A percentile compares a stretch with the other conserved stretches of the same genome.
Conservation (phyloP, 164 flowering plant species). For the Akebia trifoliata region DNA sequence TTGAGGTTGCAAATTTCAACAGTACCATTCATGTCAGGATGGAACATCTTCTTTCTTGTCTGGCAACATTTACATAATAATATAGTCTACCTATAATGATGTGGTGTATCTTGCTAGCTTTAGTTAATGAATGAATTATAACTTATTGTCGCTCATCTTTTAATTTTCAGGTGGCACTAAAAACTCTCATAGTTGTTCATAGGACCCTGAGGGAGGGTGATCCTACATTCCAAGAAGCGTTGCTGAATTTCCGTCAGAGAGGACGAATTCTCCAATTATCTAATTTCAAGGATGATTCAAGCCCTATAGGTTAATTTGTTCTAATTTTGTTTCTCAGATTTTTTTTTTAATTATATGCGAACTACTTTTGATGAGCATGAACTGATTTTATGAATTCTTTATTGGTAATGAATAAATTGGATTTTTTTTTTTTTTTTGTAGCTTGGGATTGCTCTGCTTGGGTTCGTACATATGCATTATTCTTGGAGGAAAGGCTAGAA, state of each 20-base stretch:
- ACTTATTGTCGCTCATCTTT: too few relatives aligned
- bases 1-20: too few relatives aligned
- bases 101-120: too few relatives aligned
- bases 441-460: constrained; percentile 99
- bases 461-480: constrained; percentile 89
- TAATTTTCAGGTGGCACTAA: constrained; percentile 95
- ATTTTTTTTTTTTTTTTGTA: constrained; percentile 23
- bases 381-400: background rate
- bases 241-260: constrained; percentile 66
- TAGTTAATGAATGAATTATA: too few relatives aligned
- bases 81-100: too few relatives aligned
- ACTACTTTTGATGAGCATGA: background rate
- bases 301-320: constrained; percentile 61
- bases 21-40: too few relatives aligned
- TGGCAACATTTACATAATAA: too few relatives aligned
- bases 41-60: too few relatives aligned
- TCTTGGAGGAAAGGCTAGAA: too few relatives aligned
- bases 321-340: background rate
- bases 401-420: background rate
- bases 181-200: constrained; percentile 82
- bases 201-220: constrained; percentile 86
- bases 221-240: constrained; percentile 88
- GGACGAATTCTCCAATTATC: constrained; percentile 82
- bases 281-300: constrained; percentile 92
- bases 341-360: background rate